Percentiles rank a stretch among this genome's conserved stretches.
Conservation (phyloP, 371 early-diverging fungal species). For the Conidiobolus coronatus region DNA sequence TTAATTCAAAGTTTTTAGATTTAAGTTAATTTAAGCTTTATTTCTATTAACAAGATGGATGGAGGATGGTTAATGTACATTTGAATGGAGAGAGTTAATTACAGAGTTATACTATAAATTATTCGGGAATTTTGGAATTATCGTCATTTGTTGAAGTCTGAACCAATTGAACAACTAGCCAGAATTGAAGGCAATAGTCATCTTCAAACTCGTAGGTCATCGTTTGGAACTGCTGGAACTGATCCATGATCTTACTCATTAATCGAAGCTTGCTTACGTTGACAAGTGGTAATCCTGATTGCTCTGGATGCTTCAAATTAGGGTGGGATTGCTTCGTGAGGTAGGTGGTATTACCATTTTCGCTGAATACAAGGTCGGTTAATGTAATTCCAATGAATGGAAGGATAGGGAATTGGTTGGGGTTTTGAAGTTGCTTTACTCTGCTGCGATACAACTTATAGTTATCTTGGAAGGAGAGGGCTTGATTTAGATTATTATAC, state of each 20-base stretch:
- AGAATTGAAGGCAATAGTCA: background rate
- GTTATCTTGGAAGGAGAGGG: constrained; percentile 16
- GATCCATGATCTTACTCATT: background rate
- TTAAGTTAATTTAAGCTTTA: too few relatives aligned
- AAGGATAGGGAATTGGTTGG: constrained; percentile 37
- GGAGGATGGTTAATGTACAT: too few relatives aligned
- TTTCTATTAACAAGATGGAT: too few relatives aligned
- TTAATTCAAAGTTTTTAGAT: too few relatives aligned
- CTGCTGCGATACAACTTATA: constrained; percentile 18
- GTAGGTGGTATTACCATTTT: constrained; percentile 71
- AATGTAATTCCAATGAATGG: constrained; percentile 73
- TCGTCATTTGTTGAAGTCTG: too few relatives aligned
- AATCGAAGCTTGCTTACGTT: constrained; percentile 1
- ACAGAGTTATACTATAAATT: too few relatives aligned
- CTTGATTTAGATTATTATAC: constrained; percentile 10
- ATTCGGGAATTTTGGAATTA: too few relatives aligned
- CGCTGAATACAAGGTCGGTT: constrained; percentile 79
- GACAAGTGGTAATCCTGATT: background rate
- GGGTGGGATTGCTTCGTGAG: constrained; percentile 8
- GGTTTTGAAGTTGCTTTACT: constrained; percentile 7
- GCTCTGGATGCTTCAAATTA: background rate
- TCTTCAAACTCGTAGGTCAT: background rate
- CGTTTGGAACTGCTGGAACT: background rate
- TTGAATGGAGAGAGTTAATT: too few relatives aligned
- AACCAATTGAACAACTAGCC: background rate